Base-by-base conservation (phyloP, 2,329 filamentous ascomycete genomes). In the Helotiales sp. region DNA sequence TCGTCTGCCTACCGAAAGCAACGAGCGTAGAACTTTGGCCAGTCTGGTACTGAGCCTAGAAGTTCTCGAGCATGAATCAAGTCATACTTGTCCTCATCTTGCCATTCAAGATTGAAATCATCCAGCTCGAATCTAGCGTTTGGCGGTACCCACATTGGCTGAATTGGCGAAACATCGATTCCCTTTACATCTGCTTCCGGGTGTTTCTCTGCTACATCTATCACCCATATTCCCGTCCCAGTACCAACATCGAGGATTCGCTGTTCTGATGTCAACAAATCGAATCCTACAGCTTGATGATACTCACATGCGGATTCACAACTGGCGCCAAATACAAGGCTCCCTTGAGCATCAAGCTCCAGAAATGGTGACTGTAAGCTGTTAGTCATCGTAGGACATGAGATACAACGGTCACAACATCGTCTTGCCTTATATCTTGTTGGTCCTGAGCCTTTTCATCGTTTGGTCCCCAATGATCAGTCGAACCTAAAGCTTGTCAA, bases 71-170 rank as follows among this genome's bases (percentile, higher is more conserved):
- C 64, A 29, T 70, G 66, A 40, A 68, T 67, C 57, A 64, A 70
- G 54, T 69, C 72, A 52, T 69, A 75, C 33, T 56, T 61, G 10
- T 58, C 42, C 31, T 70, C 62, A 36, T 71, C 67, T 31, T 56
- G 62, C 69, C 70, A 71, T 33, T 69, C 67, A 10, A 66, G 55
- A 36, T 84, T 82, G 48, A 81, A 81, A 66, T 89, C 85, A 66
- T 88, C 85, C 44, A 88, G 78, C 49, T 85, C 77, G 63, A 88
- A 88, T 54, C 80, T 77, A 60, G 84, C 81, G 63, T 88, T 88
- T 33, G 77, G 74, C 0, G 84, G 83, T 6, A 85, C 78, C 71
- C 78, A 79, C 13, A 74, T 75, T 4, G 81, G 81, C 66, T 85
- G 81, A 44, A 84, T 82, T 2, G 81, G 81, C 2, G 79, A 81